Evolutionary conservation across 352 stramenopile genomes (phyloP).

Genomic region (Phytophthora parvispora): DNA sequence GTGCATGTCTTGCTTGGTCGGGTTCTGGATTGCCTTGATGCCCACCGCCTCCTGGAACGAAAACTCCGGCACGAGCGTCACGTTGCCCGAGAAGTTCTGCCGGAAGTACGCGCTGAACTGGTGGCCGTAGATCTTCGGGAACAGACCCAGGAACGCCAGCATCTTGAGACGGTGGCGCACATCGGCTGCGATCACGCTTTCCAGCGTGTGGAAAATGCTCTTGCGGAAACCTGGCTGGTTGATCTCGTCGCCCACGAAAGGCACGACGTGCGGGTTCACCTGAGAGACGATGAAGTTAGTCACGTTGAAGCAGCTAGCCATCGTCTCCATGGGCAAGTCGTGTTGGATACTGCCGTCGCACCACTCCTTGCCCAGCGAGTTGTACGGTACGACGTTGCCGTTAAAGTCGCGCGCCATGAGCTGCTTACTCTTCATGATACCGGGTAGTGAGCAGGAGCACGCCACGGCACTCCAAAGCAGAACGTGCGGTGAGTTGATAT

Average conservation of each 20-base stretch:
- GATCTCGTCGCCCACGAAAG: conserved; percentile 94
- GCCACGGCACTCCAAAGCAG: conserved; percentile 93
- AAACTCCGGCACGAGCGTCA: conserved; percentile 95
- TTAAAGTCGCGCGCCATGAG: conserved; percentile 81
- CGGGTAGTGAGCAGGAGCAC: conserved; percentile 93
- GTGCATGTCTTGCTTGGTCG: conserved; percentile 76
- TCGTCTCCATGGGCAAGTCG: conserved; percentile 95
- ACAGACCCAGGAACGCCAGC: conserved; percentile 89
- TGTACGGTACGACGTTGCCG: conserved; percentile 92
- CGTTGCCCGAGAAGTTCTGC: conserved; percentile 98
- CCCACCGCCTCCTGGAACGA: conserved; percentile 86
- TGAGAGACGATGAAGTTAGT: conserved; percentile 94
- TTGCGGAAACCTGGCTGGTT: conserved; percentile 71
- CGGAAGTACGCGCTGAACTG: conserved; percentile 83
- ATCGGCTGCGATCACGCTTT: conserved; percentile 89
- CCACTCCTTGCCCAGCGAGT: conserved; percentile 94
- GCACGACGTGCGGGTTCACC: conserved; percentile 93
- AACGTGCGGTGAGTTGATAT: conserved; percentile 95
- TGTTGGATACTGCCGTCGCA: conserved; percentile 95
- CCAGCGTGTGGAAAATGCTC: conserved; percentile 76
- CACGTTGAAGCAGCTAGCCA: conserved; percentile 95
- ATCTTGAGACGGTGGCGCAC: conserved; percentile 78
- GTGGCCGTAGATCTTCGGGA: conserved; percentile 87
- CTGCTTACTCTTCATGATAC: conserved; percentile 95
- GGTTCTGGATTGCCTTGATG: conserved; percentile 89